Evolutionary conservation across 2,329 filamentous ascomycete species (phyloP).

Genomic region (Stylonectria norvegica): DNA sequence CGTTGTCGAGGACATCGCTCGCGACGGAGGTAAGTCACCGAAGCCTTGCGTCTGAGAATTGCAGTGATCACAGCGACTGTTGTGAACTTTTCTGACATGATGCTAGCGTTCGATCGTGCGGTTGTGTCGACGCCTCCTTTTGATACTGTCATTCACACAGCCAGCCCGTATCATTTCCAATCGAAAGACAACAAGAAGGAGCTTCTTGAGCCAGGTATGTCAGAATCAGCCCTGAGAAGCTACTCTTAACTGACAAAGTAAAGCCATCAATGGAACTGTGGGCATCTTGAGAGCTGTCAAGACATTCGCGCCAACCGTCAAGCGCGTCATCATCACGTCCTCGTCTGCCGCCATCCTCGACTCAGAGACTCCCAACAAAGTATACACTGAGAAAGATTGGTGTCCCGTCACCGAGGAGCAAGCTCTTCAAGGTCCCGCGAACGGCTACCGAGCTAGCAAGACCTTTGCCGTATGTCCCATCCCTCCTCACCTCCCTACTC

Average conservation of each 20-base stretch:
- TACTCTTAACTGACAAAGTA: no score
- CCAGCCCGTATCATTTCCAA: conserved; percentile 50
- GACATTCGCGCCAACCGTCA: conserved; percentile 52
- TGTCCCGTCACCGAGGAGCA: conserved; percentile 1
- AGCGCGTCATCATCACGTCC: conserved; percentile 59
- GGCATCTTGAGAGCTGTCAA: conserved; percentile 67
- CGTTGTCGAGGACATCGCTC: conserved; percentile 71
- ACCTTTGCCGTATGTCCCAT: background rate
- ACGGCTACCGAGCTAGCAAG: background rate
- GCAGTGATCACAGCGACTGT: no score
- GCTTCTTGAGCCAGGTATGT: conserved; percentile 43
- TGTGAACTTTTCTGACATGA: background rate
- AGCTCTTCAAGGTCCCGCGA: background rate
- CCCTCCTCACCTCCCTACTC: background rate
- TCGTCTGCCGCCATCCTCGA: conserved; percentile 5
- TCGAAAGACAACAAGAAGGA: conserved; percentile 43
- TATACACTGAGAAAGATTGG: conserved; percentile 2
- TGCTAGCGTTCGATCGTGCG: conserved; percentile 59
- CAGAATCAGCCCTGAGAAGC: no score
- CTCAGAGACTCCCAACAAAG: background rate
- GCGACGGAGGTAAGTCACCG: conserved; percentile 39
- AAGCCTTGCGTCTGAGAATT: no score
- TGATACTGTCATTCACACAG: conserved; percentile 52
- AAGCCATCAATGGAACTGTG: conserved; percentile 51
- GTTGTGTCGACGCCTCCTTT: conserved; percentile 44